phyloP scores from a whole-genome alignment of 2,329 filamentous ascomycete genomes.

The Pezicula radicicola region DNA sequence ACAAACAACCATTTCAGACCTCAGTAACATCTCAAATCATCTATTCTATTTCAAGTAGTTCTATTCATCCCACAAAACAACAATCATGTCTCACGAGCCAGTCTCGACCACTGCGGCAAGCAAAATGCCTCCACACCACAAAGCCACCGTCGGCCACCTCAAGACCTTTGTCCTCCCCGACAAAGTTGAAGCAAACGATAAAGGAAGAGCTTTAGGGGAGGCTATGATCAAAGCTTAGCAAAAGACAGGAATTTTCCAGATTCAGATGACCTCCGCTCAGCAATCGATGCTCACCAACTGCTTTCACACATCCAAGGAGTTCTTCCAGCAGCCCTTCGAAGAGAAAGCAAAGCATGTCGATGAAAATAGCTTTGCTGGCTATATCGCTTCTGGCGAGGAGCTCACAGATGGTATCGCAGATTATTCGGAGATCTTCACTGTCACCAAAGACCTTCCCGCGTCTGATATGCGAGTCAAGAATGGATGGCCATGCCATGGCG shows the following conservation, averaged over 20 bases:
- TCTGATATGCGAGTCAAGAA: conserved; percentile 36
- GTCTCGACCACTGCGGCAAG: background rate
- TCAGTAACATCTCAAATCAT: no score
- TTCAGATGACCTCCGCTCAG: background rate
- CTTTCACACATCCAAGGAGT: background rate
- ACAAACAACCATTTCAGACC: no score
- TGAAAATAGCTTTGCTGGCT: background rate
- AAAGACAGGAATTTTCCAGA: background rate
- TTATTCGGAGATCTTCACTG: conserved; percentile 50
- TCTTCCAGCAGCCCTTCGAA: background rate
- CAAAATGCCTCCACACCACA: background rate
- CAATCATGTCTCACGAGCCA: no score
- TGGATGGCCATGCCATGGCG: conserved; percentile 47
- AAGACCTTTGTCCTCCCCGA: background rate
- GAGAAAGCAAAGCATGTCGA: background rate
- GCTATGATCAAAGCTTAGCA: background rate
- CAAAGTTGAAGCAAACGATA: background rate
- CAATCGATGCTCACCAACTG: background rate
- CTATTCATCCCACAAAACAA: no score
- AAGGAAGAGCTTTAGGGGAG: conserved; percentile 20
- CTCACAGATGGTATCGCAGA: conserved; percentile 39
- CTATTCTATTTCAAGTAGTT: no score
- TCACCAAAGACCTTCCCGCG: conserved; percentile 42
- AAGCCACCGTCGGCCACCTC: background rate
- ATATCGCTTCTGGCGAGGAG: background rate